These are phyloP conservation scores for Obba rivulosa DNA, from an alignment of 768 basidiomycete species.

Conservation along the genomic window DNA sequence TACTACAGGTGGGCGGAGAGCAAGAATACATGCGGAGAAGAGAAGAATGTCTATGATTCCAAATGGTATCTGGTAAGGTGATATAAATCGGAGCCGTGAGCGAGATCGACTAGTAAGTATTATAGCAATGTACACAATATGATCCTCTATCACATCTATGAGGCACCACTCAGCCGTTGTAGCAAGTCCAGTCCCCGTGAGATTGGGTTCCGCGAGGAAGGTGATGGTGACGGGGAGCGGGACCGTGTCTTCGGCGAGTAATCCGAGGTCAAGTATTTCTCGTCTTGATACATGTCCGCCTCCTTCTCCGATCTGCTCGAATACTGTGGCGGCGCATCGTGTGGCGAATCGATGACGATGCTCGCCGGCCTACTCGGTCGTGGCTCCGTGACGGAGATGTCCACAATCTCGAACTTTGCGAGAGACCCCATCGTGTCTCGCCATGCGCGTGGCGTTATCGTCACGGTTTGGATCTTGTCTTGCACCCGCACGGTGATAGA, in stretches of 20 bases:
- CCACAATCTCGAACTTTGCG: constrained; percentile 23
- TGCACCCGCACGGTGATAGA: constrained; percentile 17
- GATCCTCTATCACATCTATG: no score
- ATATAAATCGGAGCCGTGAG: no score
- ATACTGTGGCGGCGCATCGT: background rate
- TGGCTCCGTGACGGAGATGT: constrained; percentile 14
- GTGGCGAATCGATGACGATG: background rate
- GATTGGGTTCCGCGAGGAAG: no score
- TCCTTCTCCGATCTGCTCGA: no score
- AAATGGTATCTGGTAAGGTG: no score
- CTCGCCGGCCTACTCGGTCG: background rate
- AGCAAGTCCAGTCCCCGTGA: no score
- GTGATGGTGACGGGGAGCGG: background rate
- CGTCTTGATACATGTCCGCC: background rate
- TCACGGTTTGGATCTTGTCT: constrained; percentile 11
- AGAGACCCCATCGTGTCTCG: constrained; percentile 12
- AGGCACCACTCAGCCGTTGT: no score
- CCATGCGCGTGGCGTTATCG: constrained; percentile 24
- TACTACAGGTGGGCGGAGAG: no score
- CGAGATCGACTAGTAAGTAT: no score
- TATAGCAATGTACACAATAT: no score
- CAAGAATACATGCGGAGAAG: no score
- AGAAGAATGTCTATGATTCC: no score
- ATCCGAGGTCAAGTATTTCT: background rate
- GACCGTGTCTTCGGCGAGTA: background rate